Conservation (phyloP, 73 alveolate genomes). For the Paramecium biaurelia region DNA sequence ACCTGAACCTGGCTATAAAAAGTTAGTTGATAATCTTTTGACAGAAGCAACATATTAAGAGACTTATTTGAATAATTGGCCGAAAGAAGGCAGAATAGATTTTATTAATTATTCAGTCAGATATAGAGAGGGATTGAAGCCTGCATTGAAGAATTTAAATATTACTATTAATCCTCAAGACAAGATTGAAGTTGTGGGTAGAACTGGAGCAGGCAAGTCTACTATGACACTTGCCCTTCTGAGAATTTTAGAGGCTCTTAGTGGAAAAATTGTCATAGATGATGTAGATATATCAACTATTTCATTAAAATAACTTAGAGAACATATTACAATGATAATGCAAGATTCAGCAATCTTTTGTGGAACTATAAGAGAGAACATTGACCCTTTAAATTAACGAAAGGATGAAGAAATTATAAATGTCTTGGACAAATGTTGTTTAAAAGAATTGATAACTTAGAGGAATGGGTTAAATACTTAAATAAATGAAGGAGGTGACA, state of each 20-base stretch:
- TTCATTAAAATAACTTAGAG: slow-evolving; percentile 80
- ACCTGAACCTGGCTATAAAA: slow-evolving; percentile 62
- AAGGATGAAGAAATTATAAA: slow-evolving; percentile 73
- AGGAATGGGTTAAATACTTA: slow-evolving; percentile 80
- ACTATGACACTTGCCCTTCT: slow-evolving; percentile 83
- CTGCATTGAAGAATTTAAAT: slow-evolving; percentile 70
- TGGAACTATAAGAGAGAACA: slow-evolving; percentile 87
- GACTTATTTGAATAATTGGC: slow-evolving; percentile 71
- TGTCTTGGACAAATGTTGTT: slow-evolving; percentile 75
- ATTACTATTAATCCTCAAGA: slow-evolving; percentile 74
- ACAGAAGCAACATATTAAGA: not conserved
- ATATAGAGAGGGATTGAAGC: slow-evolving; percentile 76
- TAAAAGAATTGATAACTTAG: slow-evolving; percentile 72
- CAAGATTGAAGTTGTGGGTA: slow-evolving; percentile 94
- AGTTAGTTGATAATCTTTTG: not conserved
- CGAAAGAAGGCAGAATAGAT: slow-evolving; percentile 67
- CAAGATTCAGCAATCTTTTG: slow-evolving; percentile 91
- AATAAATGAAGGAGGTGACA: slow-evolving; percentile 88
- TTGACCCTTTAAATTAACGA: slow-evolving; percentile 82
- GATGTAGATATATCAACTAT: slow-evolving; percentile 80
- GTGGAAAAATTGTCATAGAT: slow-evolving; percentile 81
- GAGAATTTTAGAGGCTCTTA: slow-evolving; percentile 87
- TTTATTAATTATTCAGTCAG: slow-evolving; percentile 71
- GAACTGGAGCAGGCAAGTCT: slow-evolving; percentile 97
- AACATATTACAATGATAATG: slow-evolving; percentile 87